phyloP scores from a whole-genome alignment of 345 rosid species.

The Gossypium arboreum region DNA sequence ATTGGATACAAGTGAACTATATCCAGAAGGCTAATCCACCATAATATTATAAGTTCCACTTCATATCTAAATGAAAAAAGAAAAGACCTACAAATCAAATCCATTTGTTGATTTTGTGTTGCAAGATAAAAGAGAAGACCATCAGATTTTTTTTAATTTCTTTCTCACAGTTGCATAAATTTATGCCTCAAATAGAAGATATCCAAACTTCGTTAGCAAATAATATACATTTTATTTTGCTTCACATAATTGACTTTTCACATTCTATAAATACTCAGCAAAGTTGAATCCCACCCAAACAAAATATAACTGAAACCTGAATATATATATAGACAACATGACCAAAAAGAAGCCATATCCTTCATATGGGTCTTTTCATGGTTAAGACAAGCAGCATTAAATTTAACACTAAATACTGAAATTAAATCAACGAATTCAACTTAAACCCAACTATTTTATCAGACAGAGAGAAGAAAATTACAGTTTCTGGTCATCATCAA shows the following conservation, averaged over 20 bases:
- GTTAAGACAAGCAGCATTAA: background rate
- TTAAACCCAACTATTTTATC: background rate
- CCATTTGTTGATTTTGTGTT: too few relatives aligned
- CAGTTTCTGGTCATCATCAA: slow-evolving; percentile 53
- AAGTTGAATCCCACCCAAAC: background rate
- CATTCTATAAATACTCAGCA: background rate
- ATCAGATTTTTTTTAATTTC: background rate
- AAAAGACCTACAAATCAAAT: too few relatives aligned
- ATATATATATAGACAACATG: too few relatives aligned
- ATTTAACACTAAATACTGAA: background rate
- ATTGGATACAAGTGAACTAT: background rate
- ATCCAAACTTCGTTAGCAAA: background rate
- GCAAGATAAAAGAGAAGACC: too few relatives aligned
- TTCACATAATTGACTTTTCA: background rate
- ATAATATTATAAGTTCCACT: too few relatives aligned
- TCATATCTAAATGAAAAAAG: too few relatives aligned
- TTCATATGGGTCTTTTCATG: background rate
- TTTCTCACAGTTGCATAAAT: background rate
- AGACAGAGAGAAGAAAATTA: background rate
- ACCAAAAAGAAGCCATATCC: background rate
- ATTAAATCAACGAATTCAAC: background rate
- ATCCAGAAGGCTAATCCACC: background rate
- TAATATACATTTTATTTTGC: background rate
- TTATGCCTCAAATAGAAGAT: background rate
- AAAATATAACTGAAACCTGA: background rate